Percentiles rank a stretch among this genome's conserved stretches.
Evolutionary conservation across 495 filamentous ascomycete species (phyloP).

Genomic region (Cudoniella acicularis): DNA sequence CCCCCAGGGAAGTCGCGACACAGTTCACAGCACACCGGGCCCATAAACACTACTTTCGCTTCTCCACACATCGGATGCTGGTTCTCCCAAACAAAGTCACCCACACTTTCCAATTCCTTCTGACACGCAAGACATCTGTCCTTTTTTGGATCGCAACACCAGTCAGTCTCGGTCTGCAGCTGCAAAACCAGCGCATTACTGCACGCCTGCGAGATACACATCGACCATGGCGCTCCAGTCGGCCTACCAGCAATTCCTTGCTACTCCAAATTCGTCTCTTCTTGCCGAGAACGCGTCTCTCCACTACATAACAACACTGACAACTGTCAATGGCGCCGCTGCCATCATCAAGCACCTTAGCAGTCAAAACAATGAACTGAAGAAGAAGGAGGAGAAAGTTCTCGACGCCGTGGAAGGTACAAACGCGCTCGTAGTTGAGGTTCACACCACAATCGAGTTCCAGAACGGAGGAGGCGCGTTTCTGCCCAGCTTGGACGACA

Average conservation of each 20-base stretch:
- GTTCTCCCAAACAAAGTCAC: not conserved
- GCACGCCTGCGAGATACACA: not conserved
- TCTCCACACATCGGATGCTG: not conserved
- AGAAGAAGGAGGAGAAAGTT: slow-evolving; percentile 74
- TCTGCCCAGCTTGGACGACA: slow-evolving; percentile 87
- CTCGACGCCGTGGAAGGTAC: slow-evolving; percentile 68
- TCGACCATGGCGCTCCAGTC: slow-evolving; percentile 59
- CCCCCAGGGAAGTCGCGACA: not conserved
- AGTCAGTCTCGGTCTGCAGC: not conserved
- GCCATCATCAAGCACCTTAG: slow-evolving; percentile 76
- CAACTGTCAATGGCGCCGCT: slow-evolving; percentile 61
- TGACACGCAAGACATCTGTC: not conserved
- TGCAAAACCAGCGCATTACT: not conserved
- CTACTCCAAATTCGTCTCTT: slow-evolving; percentile 58
- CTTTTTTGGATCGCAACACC: not conserved
- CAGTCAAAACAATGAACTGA: slow-evolving; percentile 60
- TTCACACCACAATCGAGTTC: slow-evolving; percentile 84
- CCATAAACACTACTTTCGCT: not conserved
- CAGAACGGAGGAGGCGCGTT: slow-evolving; percentile 76
- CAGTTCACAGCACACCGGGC: too few relatives aligned
- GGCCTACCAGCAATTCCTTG: slow-evolving; percentile 76
- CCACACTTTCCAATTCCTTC: not conserved
- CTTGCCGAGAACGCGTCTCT: slow-evolving; percentile 70
- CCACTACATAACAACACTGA: slow-evolving; percentile 90
- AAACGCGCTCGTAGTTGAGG: slow-evolving; percentile 67